Evolutionary conservation across 176 grass and related monocot genomes (phyloP).

Genomic region (Zizania latifolia): DNA sequence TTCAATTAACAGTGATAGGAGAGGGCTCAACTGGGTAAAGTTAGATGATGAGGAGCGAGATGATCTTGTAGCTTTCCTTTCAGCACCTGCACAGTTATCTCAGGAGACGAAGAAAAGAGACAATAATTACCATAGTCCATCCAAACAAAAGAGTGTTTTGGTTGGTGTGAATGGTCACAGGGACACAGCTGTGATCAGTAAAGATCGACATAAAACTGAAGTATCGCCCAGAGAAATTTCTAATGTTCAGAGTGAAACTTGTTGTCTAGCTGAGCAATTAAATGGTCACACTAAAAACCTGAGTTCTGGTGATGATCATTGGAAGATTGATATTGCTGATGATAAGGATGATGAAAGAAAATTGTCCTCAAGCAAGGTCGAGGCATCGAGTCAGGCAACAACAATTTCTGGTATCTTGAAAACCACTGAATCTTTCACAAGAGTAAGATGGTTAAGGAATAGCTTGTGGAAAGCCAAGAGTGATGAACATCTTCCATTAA

Average conservation of each 20-base stretch:
- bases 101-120: conserved; percentile 34
- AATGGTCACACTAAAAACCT: conserved; percentile 34
- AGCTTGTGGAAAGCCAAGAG: conserved; percentile 61
- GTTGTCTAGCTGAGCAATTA: conserved; percentile 26
- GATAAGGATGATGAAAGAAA: conserved; percentile 36
- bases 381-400: conserved; percentile 19
- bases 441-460: conserved; percentile 62
- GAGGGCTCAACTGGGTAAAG: conserved; percentile 62
- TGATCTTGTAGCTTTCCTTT: conserved; percentile 80
- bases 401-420: conserved; percentile 32
- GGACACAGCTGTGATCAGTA: not conserved
- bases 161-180: not conserved
- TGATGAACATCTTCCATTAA: conserved; percentile 41
- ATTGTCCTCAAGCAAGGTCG: not conserved
- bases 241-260: conserved; percentile 29
- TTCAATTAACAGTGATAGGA: conserved; percentile 35
- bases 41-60: conserved; percentile 74
- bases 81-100: conserved; percentile 34
- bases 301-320: conserved; percentile 29
- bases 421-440: conserved; percentile 41
- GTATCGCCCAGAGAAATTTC: conserved; percentile 34
- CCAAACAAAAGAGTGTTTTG: conserved; percentile 4
- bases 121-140: conserved; percentile 8
- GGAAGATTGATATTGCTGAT: conserved; percentile 54
- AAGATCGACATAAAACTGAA: conserved; percentile 29